Base-by-base conservation (phyloP, 2,329 filamentous ascomycete species). In the Ampelomyces quisqualis region DNA sequence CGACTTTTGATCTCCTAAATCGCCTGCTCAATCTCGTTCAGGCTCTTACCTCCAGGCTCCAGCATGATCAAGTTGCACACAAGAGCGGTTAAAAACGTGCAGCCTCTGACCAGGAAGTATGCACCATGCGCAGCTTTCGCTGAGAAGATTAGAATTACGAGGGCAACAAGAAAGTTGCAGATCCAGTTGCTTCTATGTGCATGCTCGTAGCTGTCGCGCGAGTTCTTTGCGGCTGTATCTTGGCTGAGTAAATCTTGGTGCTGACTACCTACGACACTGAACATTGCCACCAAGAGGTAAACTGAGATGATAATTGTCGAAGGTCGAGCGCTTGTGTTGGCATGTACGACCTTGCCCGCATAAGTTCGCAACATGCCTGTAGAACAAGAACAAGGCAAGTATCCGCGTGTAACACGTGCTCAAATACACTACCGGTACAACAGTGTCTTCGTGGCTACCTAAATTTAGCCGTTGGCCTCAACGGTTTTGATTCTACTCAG, bases 191-290 rank as follows among this genome's bases (percentile, higher is more conserved):
- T 36, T 3, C 77, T 74, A 51, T 77, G 70, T 0, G 75, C 4
- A 53, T 31, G 11, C 42, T 43, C 1, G 29, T 51, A 3, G 77
- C 79, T 0, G 74, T 73, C 1, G 78, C 79, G 4, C 80, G 69
- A 0, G 77, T 81, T 26, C 73, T 65, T 3, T 71, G 68, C 0
- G 78, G 77, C 48, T 82, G 79, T 24, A 82, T 81, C 61, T 83
- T 80, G 7, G 73, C 72, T 1, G 75, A 73, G 42, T 81, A 82
- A 5, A 83, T 75, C 45, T 77, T 78, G 33, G 76, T 47, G 68
- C 0, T 71, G 10, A 84, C 75, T 0, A 69, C 78, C 77, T 79
- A 83, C 0, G 76, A 61, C 64, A 13, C 64, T 68, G 47, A 73
- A 80, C 0, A 68, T 65, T 7, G 77, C 57, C 0, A 73, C 70